Percentiles rank a stretch among this genome's conserved stretches.
phyloP scores from a whole-genome alignment of 306 rosid species.

The Carpinus viminea region DNA sequence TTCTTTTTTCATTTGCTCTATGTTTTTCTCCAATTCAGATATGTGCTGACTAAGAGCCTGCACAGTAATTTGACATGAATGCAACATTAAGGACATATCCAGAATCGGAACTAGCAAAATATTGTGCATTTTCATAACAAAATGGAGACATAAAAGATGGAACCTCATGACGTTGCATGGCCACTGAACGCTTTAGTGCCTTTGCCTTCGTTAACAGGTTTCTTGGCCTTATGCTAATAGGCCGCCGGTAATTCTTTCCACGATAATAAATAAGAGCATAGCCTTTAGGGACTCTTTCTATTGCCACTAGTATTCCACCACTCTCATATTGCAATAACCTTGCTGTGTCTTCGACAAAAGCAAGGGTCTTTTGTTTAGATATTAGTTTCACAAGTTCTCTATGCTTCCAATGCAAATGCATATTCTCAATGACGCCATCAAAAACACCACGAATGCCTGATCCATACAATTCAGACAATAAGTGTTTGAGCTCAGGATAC shows the following conservation, averaged over 20 bases:
- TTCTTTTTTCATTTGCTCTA: constrained; percentile 73
- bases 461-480: constrained; percentile 28
- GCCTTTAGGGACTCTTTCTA: constrained; percentile 91
- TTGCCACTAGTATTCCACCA: constrained; percentile 89
- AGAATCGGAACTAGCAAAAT: constrained; percentile 17
- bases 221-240: constrained; percentile 74
- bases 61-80: constrained; percentile 36
- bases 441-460: constrained; percentile 89
- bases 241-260: constrained; percentile 89
- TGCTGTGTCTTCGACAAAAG: constrained; percentile 89
- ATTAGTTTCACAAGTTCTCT: constrained; percentile 93
- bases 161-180: constrained; percentile 97
- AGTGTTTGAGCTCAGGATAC: constrained; percentile 24
- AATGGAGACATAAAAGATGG: background rate
- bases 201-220: constrained; percentile 88
- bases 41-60: constrained; percentile 97
- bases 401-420: constrained; percentile 97
- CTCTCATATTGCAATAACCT: constrained; percentile 82
- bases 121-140: background rate
- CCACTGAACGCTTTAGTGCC: constrained; percentile 77
- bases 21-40: constrained; percentile 60
- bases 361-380: constrained; percentile 78
- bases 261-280: constrained; percentile 84
- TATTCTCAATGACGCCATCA: constrained; percentile 87
- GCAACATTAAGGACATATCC: constrained; percentile 22